Base-by-base conservation (phyloP, 164 flowering plant genomes). In the Liriodendron chinense region DNA sequence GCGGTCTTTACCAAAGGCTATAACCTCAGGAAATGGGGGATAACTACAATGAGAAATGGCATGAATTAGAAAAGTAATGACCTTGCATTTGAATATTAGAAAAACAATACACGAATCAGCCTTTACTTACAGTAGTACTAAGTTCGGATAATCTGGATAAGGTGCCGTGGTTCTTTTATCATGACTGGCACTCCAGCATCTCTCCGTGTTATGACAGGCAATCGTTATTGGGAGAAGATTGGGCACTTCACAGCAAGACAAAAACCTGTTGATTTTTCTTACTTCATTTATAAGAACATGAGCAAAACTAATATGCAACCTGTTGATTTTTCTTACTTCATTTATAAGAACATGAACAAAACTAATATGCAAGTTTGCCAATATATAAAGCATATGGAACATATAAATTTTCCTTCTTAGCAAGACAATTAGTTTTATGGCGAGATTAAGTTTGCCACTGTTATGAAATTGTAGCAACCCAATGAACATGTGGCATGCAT, bases 1-100 rank as follows among this genome's bases (percentile, higher is more conserved):
- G 49, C 81, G 82, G 75, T 92, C 91, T 75, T 86, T 82, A 63
- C 94, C 93, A 81, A 94, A 92, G 63, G 98, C 96, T 78, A 94
- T 80, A 61, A 79, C 85, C 70, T 92, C 97, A 47, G 98, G 96
- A 79, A 94, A 94, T 70, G 86, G 87, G n/a, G 98, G 98, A 86
- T 83, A 87, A 78, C 98, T 94, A 77, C 59, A 47, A 72, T 23
- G 67, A 74, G 9, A 70, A 75, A 34, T n/a, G 8, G 47, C 56
- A 28, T 2, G 23, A 12, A 73, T 74, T 47, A 69, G 18, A 70
- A 68, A 70, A 74, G 53, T 48, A 49, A 53, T 16, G 6, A 14
- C 26, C 48, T 9, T 21, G 67, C 22, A 72, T 25, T 34, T 24
- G 57, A 22, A 56, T 21, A n/a, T 1, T 57, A 34, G 49, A 25